Base-by-base conservation (phyloP, 257 asterid genomes). In the Nicotiana otophora region DNA sequence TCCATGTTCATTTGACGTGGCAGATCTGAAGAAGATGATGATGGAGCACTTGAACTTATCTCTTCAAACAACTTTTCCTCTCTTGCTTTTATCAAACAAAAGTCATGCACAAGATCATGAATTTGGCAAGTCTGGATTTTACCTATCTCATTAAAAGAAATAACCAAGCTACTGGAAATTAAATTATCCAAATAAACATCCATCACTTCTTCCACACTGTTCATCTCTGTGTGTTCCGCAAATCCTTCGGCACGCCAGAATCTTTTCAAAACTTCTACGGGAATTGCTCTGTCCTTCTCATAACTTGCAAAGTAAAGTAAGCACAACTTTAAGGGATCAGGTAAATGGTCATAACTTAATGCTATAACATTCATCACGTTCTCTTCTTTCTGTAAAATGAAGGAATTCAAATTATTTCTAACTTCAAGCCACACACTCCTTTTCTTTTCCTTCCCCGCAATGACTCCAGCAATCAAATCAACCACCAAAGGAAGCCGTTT, bases 241-340 rank as follows among this genome's bases (percentile, higher is more conserved):
- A 85, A 82, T 8, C 91, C 91, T 84, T 87, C 87, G 1, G 88
- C 85, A 4, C 28, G 36, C 92, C 88, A 88, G 0, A 57, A 7
- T 0, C 20, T 26, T 28, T 16, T 55, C 87, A 86, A 70, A 79
- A 23, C 26, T 23, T 23, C 26, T 11, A 55, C 83, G 11, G 55
- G 7, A 23, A 82, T 77, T 82, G 64, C 34, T 6, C 1, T 28
- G 20, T 60, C 58, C 68, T 72, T 70, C 0, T 23, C 34, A 34
- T 3, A 51, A 4, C 72, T 67, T 65, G 77, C 83, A 42, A 86
- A 48, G 42, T 88, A 78, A 42, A 88, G 87, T 7, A 88, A 86
- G 39, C 88, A 86, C 3, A 82, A 83, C 81, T 81, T 86, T 31
- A 88, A 28, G 33, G 51, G 84, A 10, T 33, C 20, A 4, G 87